A percentile compares a stretch with the other conserved stretches of the same genome.
Evolutionary conservation across 768 basidiomycete genomes (phyloP).

Genomic region (Tricholoma bakamatsutake): DNA sequence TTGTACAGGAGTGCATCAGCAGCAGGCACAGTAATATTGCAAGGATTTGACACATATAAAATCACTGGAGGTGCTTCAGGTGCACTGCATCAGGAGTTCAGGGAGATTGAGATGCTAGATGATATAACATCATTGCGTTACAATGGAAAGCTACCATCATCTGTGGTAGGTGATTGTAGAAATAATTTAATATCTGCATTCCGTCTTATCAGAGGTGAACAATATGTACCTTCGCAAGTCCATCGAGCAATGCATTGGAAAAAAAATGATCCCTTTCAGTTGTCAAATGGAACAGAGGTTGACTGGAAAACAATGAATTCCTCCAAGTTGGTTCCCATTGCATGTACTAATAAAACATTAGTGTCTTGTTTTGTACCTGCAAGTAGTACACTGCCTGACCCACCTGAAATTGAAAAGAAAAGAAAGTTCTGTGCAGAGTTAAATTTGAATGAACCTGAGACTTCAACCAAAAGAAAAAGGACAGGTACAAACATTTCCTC

Average conservation of each 20-base stretch:
- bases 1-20: no score
- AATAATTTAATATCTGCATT: slow-evolving; percentile 15
- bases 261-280: not conserved
- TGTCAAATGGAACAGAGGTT: not conserved
- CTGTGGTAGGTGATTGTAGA: slow-evolving; percentile 11
- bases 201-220: not conserved
- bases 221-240: no score
- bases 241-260: not conserved
- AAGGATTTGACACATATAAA: no score
- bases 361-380: not conserved
- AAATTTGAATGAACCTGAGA: no score
- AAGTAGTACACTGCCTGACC: not conserved
- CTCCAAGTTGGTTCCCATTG: not conserved
- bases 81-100: not conserved
- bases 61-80: no score
- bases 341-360: not conserved
- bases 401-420: no score
- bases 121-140: slow-evolving; percentile 20
- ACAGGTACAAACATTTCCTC: no score
- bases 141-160: no score
- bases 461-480: no score
- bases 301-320: not conserved
- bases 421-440: no score
- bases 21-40: no score
- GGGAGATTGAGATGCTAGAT: slow-evolving; percentile 29